Conservation (phyloP, 768 basidiomycete species). For the Neoboletus magnificus region DNA sequence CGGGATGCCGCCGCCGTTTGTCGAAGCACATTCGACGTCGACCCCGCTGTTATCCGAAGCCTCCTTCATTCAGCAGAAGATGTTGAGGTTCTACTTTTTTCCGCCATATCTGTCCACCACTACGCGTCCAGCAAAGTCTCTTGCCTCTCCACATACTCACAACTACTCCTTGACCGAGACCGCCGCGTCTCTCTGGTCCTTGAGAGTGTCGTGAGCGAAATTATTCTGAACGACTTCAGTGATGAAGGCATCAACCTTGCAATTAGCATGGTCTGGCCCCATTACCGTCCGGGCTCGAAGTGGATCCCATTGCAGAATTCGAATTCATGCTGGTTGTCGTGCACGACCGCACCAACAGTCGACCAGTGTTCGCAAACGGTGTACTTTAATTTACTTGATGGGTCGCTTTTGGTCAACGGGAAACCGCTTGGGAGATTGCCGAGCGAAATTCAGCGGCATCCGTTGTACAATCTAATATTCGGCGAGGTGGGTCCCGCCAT, state of each 20-base stretch:
- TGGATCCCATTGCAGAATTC: constrained; percentile 17
- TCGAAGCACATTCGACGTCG: constrained; percentile 33
- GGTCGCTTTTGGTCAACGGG: constrained; percentile 27
- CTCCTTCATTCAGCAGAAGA: constrained; percentile 25
- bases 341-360: constrained; percentile 10
- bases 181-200: constrained; percentile 28
- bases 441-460: constrained; percentile 11
- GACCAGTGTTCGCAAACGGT: constrained; percentile 20
- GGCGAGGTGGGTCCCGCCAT: constrained; percentile 12
- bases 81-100: constrained; percentile 22
- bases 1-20: constrained; percentile 40
- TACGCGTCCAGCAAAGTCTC: constrained; percentile 19
- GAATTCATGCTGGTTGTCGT: constrained; percentile 23
- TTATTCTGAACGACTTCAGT: background rate
- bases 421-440: constrained; percentile 27
- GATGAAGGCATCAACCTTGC: constrained; percentile 20
- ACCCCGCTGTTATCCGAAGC: background rate
- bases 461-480: constrained; percentile 22
- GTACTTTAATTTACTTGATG: constrained; percentile 22
- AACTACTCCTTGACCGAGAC: constrained; percentile 29
- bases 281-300: constrained; percentile 19
- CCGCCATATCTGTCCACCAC: constrained; percentile 25
- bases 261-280: constrained; percentile 19
- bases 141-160: constrained; percentile 3
- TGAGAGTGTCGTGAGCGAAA: constrained; percentile 6